A percentile compares a stretch with the other conserved stretches of the same genome.
Conservation (phyloP, 345 rosid species). For the Aquilaria malaccensis region DNA sequence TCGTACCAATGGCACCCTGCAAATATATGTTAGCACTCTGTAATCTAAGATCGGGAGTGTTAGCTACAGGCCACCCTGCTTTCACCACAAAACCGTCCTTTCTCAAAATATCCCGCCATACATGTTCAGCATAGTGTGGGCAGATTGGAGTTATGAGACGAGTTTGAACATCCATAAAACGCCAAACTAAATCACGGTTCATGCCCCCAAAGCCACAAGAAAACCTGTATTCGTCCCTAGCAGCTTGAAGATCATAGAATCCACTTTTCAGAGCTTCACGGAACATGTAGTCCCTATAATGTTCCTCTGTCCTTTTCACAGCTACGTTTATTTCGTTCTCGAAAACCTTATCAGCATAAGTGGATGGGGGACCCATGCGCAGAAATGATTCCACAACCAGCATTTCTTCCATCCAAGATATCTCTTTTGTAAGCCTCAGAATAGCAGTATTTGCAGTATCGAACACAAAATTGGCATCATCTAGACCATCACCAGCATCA, state of each 20-base stretch:
- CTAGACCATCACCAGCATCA: conserved; percentile 97
- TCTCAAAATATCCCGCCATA: conserved; percentile 82
- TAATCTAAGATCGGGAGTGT: conserved; percentile 62
- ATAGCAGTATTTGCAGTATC: conserved; percentile 93
- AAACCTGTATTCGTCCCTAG: conserved; percentile 85
- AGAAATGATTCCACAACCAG: conserved; percentile 57
- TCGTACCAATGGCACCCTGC: conserved; percentile 71
- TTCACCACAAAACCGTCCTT: conserved; percentile 69
- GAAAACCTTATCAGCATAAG: conserved; percentile 83
- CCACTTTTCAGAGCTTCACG: conserved; percentile 91
- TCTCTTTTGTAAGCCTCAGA: conserved; percentile 77
- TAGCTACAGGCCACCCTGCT: conserved; percentile 89
- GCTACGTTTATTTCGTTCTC: conserved; percentile 87
- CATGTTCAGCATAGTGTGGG: conserved; percentile 86
- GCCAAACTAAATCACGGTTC: conserved; percentile 62
- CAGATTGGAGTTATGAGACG: conserved; percentile 84
- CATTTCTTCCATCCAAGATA: conserved; percentile 89
- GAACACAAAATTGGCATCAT: conserved; percentile 94
- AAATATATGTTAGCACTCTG: conserved; percentile 83
- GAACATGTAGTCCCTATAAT: conserved; percentile 65
- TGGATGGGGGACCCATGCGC: conserved; percentile 60
- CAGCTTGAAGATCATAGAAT: conserved; percentile 89
- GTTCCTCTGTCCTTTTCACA: conserved; percentile 61
- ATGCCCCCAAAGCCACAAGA: conserved; percentile 73
- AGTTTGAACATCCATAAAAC: conserved; percentile 88